phyloP scores from a whole-genome alignment of 2,329 filamentous ascomycete genomes.

The Chrysoporthe deuterocubensis region DNA sequence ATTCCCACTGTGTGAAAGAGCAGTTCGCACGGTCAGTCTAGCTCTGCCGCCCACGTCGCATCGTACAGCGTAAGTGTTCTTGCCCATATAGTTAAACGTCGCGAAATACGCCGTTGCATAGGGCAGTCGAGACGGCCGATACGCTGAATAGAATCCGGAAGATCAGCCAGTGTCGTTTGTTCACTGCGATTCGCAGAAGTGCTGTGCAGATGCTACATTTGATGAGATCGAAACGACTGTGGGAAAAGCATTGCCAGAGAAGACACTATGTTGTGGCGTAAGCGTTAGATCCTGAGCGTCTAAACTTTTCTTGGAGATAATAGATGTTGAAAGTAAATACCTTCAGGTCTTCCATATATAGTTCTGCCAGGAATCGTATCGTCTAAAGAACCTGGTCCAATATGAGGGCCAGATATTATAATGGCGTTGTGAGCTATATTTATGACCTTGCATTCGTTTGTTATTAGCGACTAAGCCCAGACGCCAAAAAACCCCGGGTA shows the following conservation, averaged over 20 bases:
- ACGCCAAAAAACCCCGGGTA: not conserved
- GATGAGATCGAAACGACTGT: conserved; percentile 29
- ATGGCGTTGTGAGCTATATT: conserved; percentile 30
- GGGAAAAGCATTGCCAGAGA: conserved; percentile 31
- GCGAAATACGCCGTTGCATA: not conserved
- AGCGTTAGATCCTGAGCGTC: not conserved
- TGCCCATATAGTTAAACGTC: not conserved
- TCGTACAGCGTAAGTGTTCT: not conserved
- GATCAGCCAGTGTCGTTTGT: conserved; percentile 19
- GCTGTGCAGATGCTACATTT: conserved; percentile 31
- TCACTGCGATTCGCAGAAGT: conserved; percentile 27
- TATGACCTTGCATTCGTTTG: conserved; percentile 19
- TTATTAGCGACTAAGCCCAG: not conserved
- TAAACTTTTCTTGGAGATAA: not conserved
- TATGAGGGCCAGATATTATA: conserved; percentile 33
- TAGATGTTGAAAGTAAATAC: not conserved
- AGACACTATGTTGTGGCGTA: not conserved
- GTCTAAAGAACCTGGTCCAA: conserved; percentile 27
- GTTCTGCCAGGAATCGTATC: not conserved
- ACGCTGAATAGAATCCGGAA: conserved; percentile 27
- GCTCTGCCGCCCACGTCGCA: not conserved
- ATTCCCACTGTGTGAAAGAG: conserved; percentile 10
- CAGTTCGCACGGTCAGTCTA: not conserved
- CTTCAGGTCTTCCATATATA: not conserved
- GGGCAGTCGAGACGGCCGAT: conserved; percentile 16